Conservation (phyloP, 179 eudicot species). For the Heliamphora pulchella region DNA sequence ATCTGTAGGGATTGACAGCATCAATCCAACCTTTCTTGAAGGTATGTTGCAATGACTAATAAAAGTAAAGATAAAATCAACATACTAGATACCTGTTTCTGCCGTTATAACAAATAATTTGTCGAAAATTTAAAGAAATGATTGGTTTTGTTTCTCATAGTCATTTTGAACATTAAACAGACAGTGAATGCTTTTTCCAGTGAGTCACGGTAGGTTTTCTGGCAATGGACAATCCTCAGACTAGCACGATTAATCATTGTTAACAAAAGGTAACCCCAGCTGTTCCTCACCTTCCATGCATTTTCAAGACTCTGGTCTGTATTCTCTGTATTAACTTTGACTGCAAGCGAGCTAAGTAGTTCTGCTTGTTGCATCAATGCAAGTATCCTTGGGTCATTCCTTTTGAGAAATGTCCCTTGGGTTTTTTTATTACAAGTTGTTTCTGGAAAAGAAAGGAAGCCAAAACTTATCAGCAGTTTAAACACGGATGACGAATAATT, state of each 20-base stretch:
- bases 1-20: neutral
- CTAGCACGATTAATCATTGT: neutral
- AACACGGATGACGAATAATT: neutral
- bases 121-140: constrained; percentile 2
- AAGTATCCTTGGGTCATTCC: constrained; percentile 78
- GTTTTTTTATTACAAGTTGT: constrained; percentile 36
- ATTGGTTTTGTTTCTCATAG: neutral
- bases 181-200: neutral
- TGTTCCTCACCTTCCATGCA: constrained; percentile 81
- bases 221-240: neutral
- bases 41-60: neutral
- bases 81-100: neutral
- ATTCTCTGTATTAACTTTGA: constrained; percentile 69
- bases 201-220: neutral
- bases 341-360: constrained; percentile 86
- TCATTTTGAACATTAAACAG: neutral
- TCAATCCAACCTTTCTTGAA: constrained; percentile 9
- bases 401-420: constrained; percentile 68
- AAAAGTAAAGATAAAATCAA: neutral
- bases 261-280: neutral
- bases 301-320: constrained; percentile 76
- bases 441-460: constrained; percentile 5
- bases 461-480: constrained; percentile 9
- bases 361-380: constrained; percentile 94
- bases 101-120: neutral